A percentile compares a stretch with the other conserved stretches of the same genome.
phyloP scores from a whole-genome alignment of 106 monocot genomes.

The Platanthera guangdongensis region DNA sequence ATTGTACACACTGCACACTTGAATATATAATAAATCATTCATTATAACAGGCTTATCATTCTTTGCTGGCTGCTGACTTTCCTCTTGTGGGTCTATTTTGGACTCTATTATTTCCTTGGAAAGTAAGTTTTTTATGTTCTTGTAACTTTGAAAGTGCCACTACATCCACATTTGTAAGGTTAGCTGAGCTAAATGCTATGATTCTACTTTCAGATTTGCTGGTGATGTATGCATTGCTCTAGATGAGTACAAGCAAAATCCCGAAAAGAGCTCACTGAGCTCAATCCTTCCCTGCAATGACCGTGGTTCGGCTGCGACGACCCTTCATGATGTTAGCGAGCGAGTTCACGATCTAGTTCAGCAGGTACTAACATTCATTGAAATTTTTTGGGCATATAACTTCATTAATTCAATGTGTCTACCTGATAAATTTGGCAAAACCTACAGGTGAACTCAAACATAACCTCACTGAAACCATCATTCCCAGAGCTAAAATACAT shows the following conservation, averaged over 20 bases:
- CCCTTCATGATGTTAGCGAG: slow-evolving; percentile 38
- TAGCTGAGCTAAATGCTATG: neutral
- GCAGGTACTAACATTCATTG: slow-evolving; percentile 31
- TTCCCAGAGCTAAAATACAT: slow-evolving; percentile 33
- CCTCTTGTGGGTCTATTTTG: slow-evolving; percentile 72
- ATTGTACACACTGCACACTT: neutral
- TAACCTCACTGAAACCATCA: slow-evolving; percentile 28
- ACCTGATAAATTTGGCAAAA: slow-evolving; percentile 4
- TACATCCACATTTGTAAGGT: neutral
- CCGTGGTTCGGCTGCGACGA: slow-evolving; percentile 23
- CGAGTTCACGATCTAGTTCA: slow-evolving; percentile 52
- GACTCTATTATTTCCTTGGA: slow-evolving; percentile 72
- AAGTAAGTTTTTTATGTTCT: neutral
- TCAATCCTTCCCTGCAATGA: slow-evolving; percentile 68
- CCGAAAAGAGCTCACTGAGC: slow-evolving; percentile 58
- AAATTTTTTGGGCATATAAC: too few species aligned
- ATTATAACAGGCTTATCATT: slow-evolving; percentile 41
- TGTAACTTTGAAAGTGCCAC: neutral
- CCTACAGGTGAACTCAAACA: slow-evolving; percentile 71
- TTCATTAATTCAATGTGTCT: too few species aligned
- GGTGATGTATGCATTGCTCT: slow-evolving; percentile 77
- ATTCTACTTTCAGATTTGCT: slow-evolving; percentile 42
- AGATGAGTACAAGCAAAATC: slow-evolving; percentile 54
- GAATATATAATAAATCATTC: neutral
- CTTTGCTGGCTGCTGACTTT: slow-evolving; percentile 70